phyloP scores from a whole-genome alignment of 352 stramenopile genomes.

The Phytophthora rubi region DNA sequence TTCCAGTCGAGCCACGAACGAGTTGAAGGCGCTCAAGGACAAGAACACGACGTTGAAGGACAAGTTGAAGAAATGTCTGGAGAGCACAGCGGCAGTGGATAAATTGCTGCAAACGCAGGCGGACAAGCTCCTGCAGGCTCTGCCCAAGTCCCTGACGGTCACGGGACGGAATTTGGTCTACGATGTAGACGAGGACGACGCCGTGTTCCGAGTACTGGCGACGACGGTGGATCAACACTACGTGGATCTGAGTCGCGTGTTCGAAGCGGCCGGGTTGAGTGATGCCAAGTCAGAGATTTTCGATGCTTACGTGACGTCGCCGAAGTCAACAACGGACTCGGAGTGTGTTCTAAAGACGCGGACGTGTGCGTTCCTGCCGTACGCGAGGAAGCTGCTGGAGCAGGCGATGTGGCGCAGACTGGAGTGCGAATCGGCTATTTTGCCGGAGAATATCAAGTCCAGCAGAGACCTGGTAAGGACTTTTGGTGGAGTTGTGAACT shows the following conservation, averaged over 20 bases:
- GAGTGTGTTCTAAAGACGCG: constrained; percentile 24
- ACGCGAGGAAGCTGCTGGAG: constrained; percentile 14
- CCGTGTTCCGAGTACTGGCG: constrained; percentile 29
- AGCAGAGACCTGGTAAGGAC: constrained; percentile 21
- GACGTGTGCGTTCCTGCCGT: constrained; percentile 21
- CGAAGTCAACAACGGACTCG: not conserved
- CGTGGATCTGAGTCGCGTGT: constrained; percentile 15
- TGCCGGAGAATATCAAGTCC: constrained; percentile 13
- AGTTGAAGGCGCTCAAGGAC: constrained; percentile 8
- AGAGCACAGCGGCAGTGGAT: constrained; percentile 9
- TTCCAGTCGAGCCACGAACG: not conserved
- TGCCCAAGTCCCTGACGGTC: constrained; percentile 26
- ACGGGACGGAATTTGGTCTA: constrained; percentile 28
- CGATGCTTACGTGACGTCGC: constrained; percentile 16
- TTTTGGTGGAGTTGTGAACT: not conserved
- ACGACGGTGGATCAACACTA: constrained; percentile 26
- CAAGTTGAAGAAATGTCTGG: constrained; percentile 11
- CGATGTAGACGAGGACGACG: constrained; percentile 20
- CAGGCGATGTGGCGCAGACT: constrained; percentile 25
- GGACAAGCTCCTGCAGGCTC: constrained; percentile 21
- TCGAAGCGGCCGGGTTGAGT: constrained; percentile 14
- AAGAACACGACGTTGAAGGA: constrained; percentile 19
- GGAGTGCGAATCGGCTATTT: constrained; percentile 23
- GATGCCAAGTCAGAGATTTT: constrained; percentile 26
- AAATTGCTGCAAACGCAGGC: constrained; percentile 23